These are phyloP conservation scores for Cyberlindnera sargentensis DNA, from an alignment of 805 yeast species.

Conservation along the genomic window DNA sequence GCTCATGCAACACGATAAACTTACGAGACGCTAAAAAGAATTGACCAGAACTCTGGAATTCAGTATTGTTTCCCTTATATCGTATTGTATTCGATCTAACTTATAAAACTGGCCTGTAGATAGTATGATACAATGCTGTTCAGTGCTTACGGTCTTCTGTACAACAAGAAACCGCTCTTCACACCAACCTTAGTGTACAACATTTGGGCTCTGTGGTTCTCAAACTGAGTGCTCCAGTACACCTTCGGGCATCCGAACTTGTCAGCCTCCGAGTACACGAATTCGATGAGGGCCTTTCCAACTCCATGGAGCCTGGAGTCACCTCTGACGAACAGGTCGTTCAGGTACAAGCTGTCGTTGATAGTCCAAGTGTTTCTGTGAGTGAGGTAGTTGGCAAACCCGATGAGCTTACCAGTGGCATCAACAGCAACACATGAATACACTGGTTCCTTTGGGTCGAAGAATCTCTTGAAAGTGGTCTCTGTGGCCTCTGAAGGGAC, in stretches of 20 bases:
- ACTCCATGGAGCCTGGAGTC: slow-evolving; percentile 2
- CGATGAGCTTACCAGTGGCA: slow-evolving; percentile 1
- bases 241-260: background rate
- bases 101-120: too few species aligned
- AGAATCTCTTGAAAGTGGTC: slow-evolving; percentile 1
- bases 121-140: too few species aligned
- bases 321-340: slow-evolving; percentile 1
- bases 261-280: slow-evolving; percentile 1
- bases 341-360: slow-evolving; percentile 1
- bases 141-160: slow-evolving; percentile 1
- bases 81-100: too few species aligned
- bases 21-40: too few species aligned
- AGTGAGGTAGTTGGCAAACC: slow-evolving; percentile 1
- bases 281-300: slow-evolving; percentile 1
- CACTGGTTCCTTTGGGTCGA: slow-evolving; percentile 1
- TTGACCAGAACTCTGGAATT: too few species aligned
- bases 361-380: slow-evolving; percentile 2
- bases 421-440: slow-evolving; percentile 1
- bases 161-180: slow-evolving; percentile 1
- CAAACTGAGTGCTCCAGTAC: slow-evolving; percentile 2
- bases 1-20: too few species aligned
- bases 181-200: slow-evolving; percentile 2
- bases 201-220: slow-evolving; percentile 2
- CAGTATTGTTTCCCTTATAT: too few species aligned
- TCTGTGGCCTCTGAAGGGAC: slow-evolving; percentile 1